A percentile compares a stretch with the other conserved stretches of the same genome.
Evolutionary conservation across 306 rosid genomes (phyloP).

Genomic region (Echinosophora koreensis): DNA sequence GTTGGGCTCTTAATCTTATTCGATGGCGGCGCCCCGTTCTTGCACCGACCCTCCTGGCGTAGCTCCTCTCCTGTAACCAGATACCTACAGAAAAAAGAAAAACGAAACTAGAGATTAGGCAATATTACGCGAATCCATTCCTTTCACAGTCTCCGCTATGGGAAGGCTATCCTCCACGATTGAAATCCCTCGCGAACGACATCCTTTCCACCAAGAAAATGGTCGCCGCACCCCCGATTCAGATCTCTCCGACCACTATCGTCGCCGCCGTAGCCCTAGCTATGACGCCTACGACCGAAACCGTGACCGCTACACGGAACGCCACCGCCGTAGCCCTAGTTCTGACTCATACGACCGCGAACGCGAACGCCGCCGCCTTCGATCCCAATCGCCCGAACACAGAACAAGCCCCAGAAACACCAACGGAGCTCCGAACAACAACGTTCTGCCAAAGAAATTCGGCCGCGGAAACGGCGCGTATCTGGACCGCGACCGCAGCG

Average conservation of each 20-base stretch:
- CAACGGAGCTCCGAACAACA: conserved; percentile 40
- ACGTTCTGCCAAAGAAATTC: conserved; percentile 68
- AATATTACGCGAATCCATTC: neutral
- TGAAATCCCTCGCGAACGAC: neutral
- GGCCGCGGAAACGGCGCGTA: conserved; percentile 61
- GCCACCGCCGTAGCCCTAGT: conserved; percentile 53
- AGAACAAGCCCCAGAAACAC: conserved; percentile 58
- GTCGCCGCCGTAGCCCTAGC: conserved; percentile 78
- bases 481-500: conserved; percentile 56
- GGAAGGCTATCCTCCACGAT: neutral
- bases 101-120: no score
- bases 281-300: conserved; percentile 65
- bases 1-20: no score
- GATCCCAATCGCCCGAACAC: conserved; percentile 54
- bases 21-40: no score
- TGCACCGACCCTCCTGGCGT: no score
- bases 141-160: neutral
- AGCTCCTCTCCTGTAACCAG: no score
- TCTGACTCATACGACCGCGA: conserved; percentile 66
- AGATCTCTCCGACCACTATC: conserved; percentile 48
- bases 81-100: no score
- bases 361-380: conserved; percentile 42
- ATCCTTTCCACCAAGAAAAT: conserved; percentile 47
- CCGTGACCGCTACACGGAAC: conserved; percentile 27
- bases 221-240: conserved; percentile 57